Conservation (phyloP, 2,329 filamentous ascomycete species). For the Claviceps pazoutovae region DNA sequence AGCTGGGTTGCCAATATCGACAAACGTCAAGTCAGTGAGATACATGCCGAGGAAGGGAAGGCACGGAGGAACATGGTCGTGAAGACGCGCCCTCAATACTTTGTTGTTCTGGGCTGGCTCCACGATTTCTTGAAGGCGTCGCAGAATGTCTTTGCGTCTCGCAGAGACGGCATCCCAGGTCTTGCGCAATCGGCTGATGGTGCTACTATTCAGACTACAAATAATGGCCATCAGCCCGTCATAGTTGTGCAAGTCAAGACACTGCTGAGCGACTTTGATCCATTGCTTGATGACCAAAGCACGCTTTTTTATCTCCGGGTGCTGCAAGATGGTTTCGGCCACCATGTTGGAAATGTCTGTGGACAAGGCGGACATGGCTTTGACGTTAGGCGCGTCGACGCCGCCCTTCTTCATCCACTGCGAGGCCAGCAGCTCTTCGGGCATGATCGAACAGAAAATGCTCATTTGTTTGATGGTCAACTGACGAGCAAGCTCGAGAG, state of each 20-base stretch:
- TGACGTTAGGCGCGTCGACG: constrained; percentile 71
- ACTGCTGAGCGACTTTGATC: constrained; percentile 86
- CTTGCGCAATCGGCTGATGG: constrained; percentile 71
- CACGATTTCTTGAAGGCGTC: constrained; percentile 68
- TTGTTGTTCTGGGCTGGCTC: constrained; percentile 88
- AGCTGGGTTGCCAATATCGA: constrained; percentile 83
- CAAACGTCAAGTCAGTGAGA: constrained; percentile 88
- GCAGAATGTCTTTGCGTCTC: constrained; percentile 70
- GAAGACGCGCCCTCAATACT: constrained; percentile 66
- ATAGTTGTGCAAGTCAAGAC: constrained; percentile 84
- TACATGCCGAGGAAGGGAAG: constrained; percentile 94
- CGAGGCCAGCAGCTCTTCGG: constrained; percentile 79
- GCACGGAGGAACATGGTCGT: constrained; percentile 80
- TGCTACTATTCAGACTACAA: constrained; percentile 83
- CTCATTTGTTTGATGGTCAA: constrained; percentile 83
- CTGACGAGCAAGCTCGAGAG: constrained; percentile 80
- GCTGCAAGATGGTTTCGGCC: constrained; percentile 76
- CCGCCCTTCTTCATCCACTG: constrained; percentile 89
- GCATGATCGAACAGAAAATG: constrained; percentile 82
- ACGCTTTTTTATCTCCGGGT: constrained; percentile 85
- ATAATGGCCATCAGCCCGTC: constrained; percentile 95
- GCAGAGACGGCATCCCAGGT: constrained; percentile 84
- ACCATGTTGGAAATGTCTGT: constrained; percentile 89
- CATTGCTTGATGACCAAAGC: constrained; percentile 89
- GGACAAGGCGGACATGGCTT: constrained; percentile 83